Evolutionary conservation across 2,329 filamentous ascomycete species (phyloP).

Genomic region (Calonectria ilicicola): DNA sequence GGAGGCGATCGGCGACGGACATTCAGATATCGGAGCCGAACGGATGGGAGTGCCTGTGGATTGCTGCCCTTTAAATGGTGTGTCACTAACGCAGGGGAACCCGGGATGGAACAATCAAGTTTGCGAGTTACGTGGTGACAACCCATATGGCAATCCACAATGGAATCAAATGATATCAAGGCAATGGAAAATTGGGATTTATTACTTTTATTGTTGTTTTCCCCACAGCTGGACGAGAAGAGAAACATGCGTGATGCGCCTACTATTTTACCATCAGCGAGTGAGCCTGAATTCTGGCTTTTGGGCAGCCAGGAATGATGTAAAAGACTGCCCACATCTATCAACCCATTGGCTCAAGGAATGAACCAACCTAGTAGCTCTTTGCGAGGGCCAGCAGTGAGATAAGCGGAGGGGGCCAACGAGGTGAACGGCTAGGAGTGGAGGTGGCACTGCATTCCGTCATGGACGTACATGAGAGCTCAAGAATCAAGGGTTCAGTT

Average conservation of each 20-base stretch:
- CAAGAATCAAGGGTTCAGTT: not conserved
- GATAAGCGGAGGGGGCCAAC: not conserved
- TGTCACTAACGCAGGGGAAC: not conserved
- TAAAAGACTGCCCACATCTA: not conserved
- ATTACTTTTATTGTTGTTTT: no score
- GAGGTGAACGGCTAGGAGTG: not conserved
- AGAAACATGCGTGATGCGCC: no score
- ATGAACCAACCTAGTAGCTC: conserved; percentile 7
- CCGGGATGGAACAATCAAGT: not conserved
- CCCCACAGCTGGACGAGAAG: no score
- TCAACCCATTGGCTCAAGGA: not conserved
- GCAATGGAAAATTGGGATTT: no score
- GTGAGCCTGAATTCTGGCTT: not conserved
- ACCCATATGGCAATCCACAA: no score
- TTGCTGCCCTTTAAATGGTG: not conserved
- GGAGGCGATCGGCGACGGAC: conserved; percentile 3
- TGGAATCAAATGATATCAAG: no score
- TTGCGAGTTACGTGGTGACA: no score
- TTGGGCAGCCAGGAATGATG: not conserved
- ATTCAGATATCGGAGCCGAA: not conserved
- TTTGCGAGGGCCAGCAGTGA: not conserved
- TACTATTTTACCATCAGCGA: no score
- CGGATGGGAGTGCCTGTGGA: no score
- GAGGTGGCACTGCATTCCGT: conserved; percentile 7
- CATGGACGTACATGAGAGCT: not conserved